Conservation (phyloP, 1,139 yeast genomes). For the Diutina mesorugosa region DNA sequence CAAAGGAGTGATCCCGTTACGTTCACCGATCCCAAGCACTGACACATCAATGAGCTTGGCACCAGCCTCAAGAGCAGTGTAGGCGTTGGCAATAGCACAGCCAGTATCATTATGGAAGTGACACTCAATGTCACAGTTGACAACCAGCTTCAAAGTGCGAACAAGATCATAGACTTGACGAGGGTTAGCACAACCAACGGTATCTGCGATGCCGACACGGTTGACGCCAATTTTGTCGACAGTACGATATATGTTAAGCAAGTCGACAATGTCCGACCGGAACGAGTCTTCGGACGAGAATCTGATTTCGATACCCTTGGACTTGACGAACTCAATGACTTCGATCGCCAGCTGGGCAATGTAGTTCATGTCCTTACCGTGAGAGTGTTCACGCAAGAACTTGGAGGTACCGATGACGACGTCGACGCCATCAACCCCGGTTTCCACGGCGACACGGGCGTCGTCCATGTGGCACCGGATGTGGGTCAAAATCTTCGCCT, state of each 20-base stretch:
- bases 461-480: conserved; percentile 99
- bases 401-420: conserved; percentile 97
- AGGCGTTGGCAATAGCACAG: conserved; percentile 97
- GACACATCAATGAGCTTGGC: conserved; percentile 92
- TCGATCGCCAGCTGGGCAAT: conserved; percentile 94
- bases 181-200: conserved; percentile 98
- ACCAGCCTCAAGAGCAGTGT: conserved; percentile 96
- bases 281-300: conserved; percentile 96
- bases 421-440: conserved; percentile 98
- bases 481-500: conserved; percentile 85
- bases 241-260: conserved; percentile 89
- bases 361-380: conserved; percentile 98
- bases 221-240: conserved; percentile 97
- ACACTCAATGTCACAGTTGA: conserved; percentile 94
- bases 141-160: conserved; percentile 85
- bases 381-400: conserved; percentile 86
- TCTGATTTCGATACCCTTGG: conserved; percentile 93
- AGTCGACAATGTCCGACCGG: conserved; percentile 92
- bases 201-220: conserved; percentile 98
- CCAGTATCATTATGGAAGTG: conserved; percentile 99
- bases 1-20: conserved; percentile 95
- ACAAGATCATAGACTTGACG: conserved; percentile 96
- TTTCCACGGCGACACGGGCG: conserved; percentile 91
- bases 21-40: conserved; percentile 95
- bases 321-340: conserved; percentile 94